Base-by-base conservation (phyloP, 352 stramenopile genomes). In the Pythium insidiosum region DNA sequence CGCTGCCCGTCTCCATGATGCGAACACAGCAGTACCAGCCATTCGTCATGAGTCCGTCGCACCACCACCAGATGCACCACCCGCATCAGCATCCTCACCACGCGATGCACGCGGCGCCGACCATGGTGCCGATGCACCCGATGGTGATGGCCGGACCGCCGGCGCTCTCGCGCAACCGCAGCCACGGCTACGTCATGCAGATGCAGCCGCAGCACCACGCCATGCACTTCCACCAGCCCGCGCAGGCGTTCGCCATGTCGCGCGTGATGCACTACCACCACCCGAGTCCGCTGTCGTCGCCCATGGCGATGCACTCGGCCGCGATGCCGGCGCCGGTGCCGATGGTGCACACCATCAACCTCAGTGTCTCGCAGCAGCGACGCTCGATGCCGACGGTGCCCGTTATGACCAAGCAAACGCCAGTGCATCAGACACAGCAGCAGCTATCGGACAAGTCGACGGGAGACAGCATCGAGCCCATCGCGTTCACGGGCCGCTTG, bases 321-420 rank as follows among this genome's bases (percentile, higher is more conserved):
- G 36, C 47, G 23, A 42, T 68, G 23, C 56, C 56, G 43, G 38
- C 58, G 29, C 61, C 60, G 33, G 39, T 54, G 30, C 61, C 60
- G 34, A 49, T 60, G 10, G 44, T 49, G 13, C 49, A 58, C 47
- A 56, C 45, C 38, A 68, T 78, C 65, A 64, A 84, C 47, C 73
- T 86, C 35, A 82, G 70, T 22, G 63, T 86, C 49, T 58, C 55
- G 16, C 59, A 85, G 16, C 73, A 87, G 55, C 72, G 82, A 44
- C 43, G 23, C 16, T 19, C 16, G 18, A 20, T 19, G 13, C 16
- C 31, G 36, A 22, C n/a, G n/a, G n/a, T n/a, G n/a, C n/a, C n/a
- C n/a, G n/a, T n/a, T n/a, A n/a, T n/a, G n/a, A n/a, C n/a, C n/a
- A n/a, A n/a, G n/a, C n/a, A n/a, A n/a, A n/a, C n/a, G n/a, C n/a